Conservation (phyloP, 1,284 basidiomycete species). For the Laetiporus sulphureus region DNA sequence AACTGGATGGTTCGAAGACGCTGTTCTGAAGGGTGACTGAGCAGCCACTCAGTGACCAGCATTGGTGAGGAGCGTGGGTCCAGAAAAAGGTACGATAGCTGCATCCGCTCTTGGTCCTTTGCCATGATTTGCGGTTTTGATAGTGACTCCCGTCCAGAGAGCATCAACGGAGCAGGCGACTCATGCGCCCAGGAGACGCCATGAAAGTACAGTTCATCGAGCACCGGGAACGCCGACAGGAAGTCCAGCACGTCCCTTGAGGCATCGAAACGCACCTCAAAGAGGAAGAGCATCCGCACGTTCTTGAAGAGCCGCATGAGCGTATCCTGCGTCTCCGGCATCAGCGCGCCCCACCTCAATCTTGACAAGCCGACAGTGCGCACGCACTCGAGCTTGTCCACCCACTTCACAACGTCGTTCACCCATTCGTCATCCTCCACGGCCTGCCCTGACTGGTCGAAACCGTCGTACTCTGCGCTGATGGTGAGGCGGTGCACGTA, state of each 20-base stretch:
- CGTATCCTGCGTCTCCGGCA: conserved; percentile 17
- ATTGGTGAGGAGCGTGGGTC: conserved; percentile 26
- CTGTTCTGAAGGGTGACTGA: conserved; percentile 22
- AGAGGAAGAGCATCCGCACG: conserved; percentile 24
- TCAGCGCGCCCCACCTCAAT: conserved; percentile 21
- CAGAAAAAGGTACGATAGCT: conserved; percentile 25
- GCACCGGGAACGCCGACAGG: conserved; percentile 23
- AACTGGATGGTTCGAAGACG: conserved; percentile 25
- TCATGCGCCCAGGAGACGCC: conserved; percentile 26
- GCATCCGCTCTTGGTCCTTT: conserved; percentile 13
- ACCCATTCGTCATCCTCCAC: conserved; percentile 25
- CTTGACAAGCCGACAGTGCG: conserved; percentile 22
- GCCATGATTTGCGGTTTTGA: not conserved
- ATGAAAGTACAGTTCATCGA: conserved; percentile 27
- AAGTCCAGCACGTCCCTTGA: conserved; percentile 24
- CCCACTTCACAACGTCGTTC: conserved; percentile 16
- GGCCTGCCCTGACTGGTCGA: conserved; percentile 14
- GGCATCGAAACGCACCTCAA: conserved; percentile 24
- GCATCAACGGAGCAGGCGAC: conserved; percentile 14
- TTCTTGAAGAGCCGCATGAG: conserved; percentile 16
- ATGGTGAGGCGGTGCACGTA: conserved; percentile 24
- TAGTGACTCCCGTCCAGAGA: not conserved
- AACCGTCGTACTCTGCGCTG: conserved; percentile 20
- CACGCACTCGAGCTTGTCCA: conserved; percentile 15
- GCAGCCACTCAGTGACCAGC: conserved; percentile 26